phyloP scores from a whole-genome alignment of 352 stramenopile species.

The Globisporangium cystogenes region DNA sequence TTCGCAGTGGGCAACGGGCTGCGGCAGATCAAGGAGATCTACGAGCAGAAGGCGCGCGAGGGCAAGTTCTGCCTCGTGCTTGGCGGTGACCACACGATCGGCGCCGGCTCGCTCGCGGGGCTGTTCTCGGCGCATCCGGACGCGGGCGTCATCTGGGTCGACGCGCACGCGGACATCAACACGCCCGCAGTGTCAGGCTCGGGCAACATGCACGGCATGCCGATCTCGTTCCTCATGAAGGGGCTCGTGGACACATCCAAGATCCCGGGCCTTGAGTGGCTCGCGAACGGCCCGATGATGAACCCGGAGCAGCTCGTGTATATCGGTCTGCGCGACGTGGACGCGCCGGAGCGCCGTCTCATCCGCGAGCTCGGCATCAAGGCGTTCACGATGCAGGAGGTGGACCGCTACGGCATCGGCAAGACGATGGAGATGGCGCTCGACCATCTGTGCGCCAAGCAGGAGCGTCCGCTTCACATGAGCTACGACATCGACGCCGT shows the following conservation, averaged over 20 bases:
- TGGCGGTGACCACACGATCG: constrained; percentile 96
- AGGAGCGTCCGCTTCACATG: constrained; percentile 92
- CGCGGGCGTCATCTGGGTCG: constrained; percentile 96
- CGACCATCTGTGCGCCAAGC: constrained; percentile 88
- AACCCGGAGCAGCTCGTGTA: constrained; percentile 92
- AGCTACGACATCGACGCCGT: constrained; percentile 98
- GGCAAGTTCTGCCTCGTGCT: constrained; percentile 94
- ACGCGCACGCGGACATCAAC: constrained; percentile 98
- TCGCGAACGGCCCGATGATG: constrained; percentile 72
- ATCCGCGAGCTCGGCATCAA: constrained; percentile 93
- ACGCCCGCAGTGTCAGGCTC: constrained; percentile 87
- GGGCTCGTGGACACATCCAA: constrained; percentile 84
- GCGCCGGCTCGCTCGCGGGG: constrained; percentile 89
- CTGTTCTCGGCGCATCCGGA: constrained; percentile 89
- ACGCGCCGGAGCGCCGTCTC: constrained; percentile 86
- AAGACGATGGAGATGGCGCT: constrained; percentile 96
- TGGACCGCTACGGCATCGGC: constrained; percentile 95
- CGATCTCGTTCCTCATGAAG: constrained; percentile 92
- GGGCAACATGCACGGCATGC: constrained; percentile 99
- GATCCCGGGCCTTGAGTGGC: constrained; percentile 94
- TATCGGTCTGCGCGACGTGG: constrained; percentile 93
- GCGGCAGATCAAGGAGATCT: constrained; percentile 71
- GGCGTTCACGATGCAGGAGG: constrained; percentile 96
- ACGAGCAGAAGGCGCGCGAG: constrained; percentile 83
- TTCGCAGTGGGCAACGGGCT: constrained; percentile 80